Percentiles rank a stretch among this genome's conserved stretches.
phyloP scores from a whole-genome alignment of 2,329 filamentous ascomycete genomes.

The Alternaria triticimaculans region DNA sequence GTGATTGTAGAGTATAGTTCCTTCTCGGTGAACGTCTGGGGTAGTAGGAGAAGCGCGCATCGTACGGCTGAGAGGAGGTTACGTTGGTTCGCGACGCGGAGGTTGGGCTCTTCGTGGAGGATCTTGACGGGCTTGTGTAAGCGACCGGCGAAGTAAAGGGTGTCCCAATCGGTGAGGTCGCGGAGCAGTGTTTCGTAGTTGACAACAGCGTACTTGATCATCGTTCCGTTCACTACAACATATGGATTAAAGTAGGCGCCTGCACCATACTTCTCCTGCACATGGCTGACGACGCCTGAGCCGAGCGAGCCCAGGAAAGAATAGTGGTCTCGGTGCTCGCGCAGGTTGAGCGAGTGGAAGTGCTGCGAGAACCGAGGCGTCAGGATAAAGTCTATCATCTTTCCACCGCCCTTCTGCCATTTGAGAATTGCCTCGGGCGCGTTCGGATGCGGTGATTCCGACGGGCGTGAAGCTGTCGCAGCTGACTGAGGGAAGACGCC shows the following conservation, averaged over 20 bases:
- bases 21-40: conserved; percentile 81
- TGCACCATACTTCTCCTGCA: conserved; percentile 88
- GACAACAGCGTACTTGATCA: conserved; percentile 98
- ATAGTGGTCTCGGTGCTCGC: conserved; percentile 90
- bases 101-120: conserved; percentile 87
- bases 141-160: conserved; percentile 92
- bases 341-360: conserved; percentile 93
- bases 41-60: conserved; percentile 85
- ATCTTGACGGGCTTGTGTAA: conserved; percentile 99
- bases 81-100: conserved; percentile 93
- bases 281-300: conserved; percentile 80
- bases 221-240: conserved; percentile 88
- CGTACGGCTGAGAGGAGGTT: conserved; percentile 92
- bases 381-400: conserved; percentile 99
- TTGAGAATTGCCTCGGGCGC: conserved; percentile 81
- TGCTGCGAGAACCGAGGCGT: conserved; percentile 94
- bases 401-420: conserved; percentile 84
- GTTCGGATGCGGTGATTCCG: conserved; percentile 77
- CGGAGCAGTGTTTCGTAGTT: conserved; percentile 87
- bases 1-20: conserved; percentile 91
- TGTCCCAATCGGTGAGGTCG: conserved; percentile 91
- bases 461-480: conserved; percentile 53
- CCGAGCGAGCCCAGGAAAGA: conserved; percentile 83
- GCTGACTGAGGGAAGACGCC: conserved; percentile 88
- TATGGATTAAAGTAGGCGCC: conserved; percentile 98